These are phyloP conservation scores for Metschnikowia shivogae DNA, from an alignment of 805 yeast species.

Conservation along the genomic window DNA sequence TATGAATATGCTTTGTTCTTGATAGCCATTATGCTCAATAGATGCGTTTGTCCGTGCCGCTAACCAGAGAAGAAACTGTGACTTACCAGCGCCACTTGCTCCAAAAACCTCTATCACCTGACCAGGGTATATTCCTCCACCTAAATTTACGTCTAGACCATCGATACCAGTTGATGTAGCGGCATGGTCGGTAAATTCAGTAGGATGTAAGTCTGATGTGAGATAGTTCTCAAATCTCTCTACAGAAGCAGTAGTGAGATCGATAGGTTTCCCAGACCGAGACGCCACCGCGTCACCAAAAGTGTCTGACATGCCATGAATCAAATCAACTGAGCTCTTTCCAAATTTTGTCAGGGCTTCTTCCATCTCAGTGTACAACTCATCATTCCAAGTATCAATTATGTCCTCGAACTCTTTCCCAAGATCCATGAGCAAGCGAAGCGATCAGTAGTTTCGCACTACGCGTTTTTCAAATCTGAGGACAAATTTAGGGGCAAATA, in stretches of 20 bases:
- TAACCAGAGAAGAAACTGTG: slow-evolving; percentile 71
- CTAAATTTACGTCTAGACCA: slow-evolving; percentile 8
- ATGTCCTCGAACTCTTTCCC: slow-evolving; percentile 1
- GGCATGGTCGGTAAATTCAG: not conserved
- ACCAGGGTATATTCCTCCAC: slow-evolving; percentile 15
- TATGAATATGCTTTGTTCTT: slow-evolving; percentile 48
- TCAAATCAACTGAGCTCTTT: not conserved
- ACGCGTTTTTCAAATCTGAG: not conserved
- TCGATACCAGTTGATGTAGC: slow-evolving; percentile 9
- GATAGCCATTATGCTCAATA: not conserved
- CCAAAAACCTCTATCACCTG: slow-evolving; percentile 70
- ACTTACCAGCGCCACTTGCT: slow-evolving; percentile 80
- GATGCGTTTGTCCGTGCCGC: slow-evolving; percentile 23
- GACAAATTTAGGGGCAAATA: no score
- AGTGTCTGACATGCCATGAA: not conserved
- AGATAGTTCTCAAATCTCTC: not conserved
- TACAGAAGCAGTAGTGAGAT: not conserved
- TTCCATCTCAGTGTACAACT: not conserved
- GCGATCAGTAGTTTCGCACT: not conserved
- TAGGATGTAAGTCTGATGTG: not conserved
- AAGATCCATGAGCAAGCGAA: not conserved
- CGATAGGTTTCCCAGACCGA: not conserved
- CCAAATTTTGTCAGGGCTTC: not conserved
- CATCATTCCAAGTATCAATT: slow-evolving; percentile 1
- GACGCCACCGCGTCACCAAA: not conserved